A percentile compares a stretch with the other conserved stretches of the same genome.
These are phyloP conservation scores for Kluyveromyces siamensis DNA, from an alignment of 805 yeast genomes.

Conservation along the genomic window DNA sequence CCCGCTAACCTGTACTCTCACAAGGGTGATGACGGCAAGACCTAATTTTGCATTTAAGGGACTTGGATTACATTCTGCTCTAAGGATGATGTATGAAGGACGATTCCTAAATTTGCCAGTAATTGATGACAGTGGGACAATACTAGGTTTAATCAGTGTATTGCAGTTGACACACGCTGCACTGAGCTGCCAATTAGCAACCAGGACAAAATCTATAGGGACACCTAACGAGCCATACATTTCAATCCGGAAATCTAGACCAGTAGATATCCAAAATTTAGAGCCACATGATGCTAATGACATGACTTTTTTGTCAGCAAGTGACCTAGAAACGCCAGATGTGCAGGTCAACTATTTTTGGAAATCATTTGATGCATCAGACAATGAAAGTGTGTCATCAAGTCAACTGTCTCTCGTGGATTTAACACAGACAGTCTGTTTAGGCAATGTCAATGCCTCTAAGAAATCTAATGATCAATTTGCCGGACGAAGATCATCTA, in stretches of 20 bases:
- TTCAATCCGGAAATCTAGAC: background rate
- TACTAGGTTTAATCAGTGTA: slow-evolving; percentile 37
- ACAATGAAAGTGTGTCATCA: slow-evolving; percentile 20
- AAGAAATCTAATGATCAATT: background rate
- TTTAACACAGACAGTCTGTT: background rate
- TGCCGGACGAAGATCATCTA: slow-evolving; percentile 1
- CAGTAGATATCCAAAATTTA: background rate
- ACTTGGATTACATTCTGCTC: slow-evolving; percentile 34
- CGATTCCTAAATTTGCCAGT: slow-evolving; percentile 38
- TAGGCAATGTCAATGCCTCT: background rate
- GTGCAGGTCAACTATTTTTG: slow-evolving; percentile 27
- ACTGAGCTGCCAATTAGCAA: slow-evolving; percentile 16
- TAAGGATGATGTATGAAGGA: slow-evolving; percentile 40
- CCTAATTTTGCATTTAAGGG: slow-evolving; percentile 37
- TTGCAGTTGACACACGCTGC: slow-evolving; percentile 36
- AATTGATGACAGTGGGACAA: slow-evolving; percentile 19
- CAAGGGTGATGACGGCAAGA: slow-evolving; percentile 36
- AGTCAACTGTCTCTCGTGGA: slow-evolving; percentile 12
- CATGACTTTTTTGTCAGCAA: slow-evolving; percentile 2
- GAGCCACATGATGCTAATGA: slow-evolving; percentile 11
- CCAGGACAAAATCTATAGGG: slow-evolving; percentile 10
- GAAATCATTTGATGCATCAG: slow-evolving; percentile 26
- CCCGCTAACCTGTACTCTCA: slow-evolving; percentile 31
- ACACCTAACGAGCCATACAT: slow-evolving; percentile 11
- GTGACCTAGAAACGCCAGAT: slow-evolving; percentile 12